Evolutionary conservation across 1,284 basidiomycete species (phyloP), one percentile per base, ranked within the genome.

Genomic region (Apiotrichum mycotoxinovorans): DNA sequence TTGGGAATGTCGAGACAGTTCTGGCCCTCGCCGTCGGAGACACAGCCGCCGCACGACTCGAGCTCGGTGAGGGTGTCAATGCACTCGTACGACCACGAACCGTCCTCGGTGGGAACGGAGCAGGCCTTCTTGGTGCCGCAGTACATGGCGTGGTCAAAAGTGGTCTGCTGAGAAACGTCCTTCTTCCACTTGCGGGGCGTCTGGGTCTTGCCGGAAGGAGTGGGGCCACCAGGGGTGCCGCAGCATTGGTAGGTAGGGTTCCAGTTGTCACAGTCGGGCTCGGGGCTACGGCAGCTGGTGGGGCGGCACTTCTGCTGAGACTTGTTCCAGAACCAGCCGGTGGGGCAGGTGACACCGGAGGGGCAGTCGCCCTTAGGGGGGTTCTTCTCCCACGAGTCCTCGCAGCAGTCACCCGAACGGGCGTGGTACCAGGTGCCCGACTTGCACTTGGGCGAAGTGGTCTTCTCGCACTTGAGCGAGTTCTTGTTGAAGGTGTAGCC

Each of bases 31-130:
- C 84, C 84, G 27, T 80, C 75, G 10, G 83, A 81, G 5, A 82
- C 75, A 70, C 88, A 91, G 42, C 89, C 89, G 66, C 88, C 88
- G 72, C 88, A 91, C 48, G 66, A 72, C 52, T 78, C 73, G 56
- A 79, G 67, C 49, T 78, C 74, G 33, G 67, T 67, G 17, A 58
- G 50, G 40, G 67, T 67, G 67, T 80, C 76, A 65, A 79, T 60
- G 65, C 79, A 80, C 62, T 79, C 76, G 70, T 71, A 79, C 11
- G 67, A 40, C 69, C 68, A 73, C 42, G 66, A 66, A 50, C 64
- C 66, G 10, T 45, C 26, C 12, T 44, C 27, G 26, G 64, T 60
- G 43, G 59, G 41, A 52, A 72, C 58, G 33, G 65, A 63, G 60
- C 73, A 74, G 40, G 71, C 74, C 52, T 70, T 67, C 33, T 43